phyloP scores from a whole-genome alignment of 208 protist genomes.

The Wallacemonas collosoma region DNA sequence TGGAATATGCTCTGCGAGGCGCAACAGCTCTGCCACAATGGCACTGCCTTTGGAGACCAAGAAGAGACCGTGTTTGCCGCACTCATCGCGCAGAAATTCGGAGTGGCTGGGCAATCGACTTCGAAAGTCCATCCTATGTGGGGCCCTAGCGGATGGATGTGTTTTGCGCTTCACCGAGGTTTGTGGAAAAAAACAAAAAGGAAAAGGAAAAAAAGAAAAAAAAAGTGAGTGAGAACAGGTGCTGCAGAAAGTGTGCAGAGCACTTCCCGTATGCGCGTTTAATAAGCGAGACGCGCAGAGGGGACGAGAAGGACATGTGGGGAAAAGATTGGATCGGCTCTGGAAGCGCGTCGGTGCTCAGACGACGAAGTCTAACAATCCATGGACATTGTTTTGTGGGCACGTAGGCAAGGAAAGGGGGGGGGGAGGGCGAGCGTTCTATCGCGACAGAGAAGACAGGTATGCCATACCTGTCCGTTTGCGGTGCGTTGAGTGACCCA shows the following conservation, averaged over 20 bases:
- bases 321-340: neutral
- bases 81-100: constrained; percentile 89
- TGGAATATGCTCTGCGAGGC: constrained; percentile 92
- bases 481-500: too few relatives aligned
- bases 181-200: too few relatives aligned
- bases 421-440: too few relatives aligned
- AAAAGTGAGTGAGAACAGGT: neutral
- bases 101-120: constrained; percentile 12
- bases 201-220: neutral
- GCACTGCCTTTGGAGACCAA: constrained; percentile 91
- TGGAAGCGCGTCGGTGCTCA: too few relatives aligned
- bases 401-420: too few relatives aligned
- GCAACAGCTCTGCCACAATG: constrained; percentile 94
- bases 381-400: too few relatives aligned
- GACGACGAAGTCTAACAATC: too few relatives aligned
- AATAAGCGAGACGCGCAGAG: neutral
- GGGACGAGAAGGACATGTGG: neutral
- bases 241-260: neutral
- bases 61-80: constrained; percentile 92
- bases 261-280: too few relatives aligned
- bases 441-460: too few relatives aligned
- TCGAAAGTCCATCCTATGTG: constrained; percentile 1
- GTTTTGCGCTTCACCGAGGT: too few relatives aligned
- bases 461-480: too few relatives aligned
- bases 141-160: too few relatives aligned